Percentiles rank a stretch among this genome's conserved stretches.
These are phyloP conservation scores for Canavalia gladiata DNA, from an alignment of 306 rosid species.

Conservation along the genomic window DNA sequence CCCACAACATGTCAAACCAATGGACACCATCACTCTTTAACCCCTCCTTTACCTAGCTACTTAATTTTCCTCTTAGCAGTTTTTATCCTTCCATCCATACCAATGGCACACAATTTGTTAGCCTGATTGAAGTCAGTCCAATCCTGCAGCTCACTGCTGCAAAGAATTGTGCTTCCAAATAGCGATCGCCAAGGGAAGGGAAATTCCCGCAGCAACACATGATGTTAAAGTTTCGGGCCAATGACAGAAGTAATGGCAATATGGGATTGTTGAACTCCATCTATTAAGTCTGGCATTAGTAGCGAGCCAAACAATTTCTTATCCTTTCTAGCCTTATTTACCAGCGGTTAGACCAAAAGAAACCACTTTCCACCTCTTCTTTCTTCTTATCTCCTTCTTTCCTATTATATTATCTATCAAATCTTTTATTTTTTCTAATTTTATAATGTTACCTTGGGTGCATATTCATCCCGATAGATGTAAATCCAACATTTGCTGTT, in stretches of 20 bases:
- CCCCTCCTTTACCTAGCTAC: no score
- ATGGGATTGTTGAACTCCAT: background rate
- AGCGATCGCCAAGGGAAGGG: background rate
- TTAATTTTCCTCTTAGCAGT: background rate
- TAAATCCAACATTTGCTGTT: no score
- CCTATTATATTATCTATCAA: no score
- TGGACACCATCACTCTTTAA: no score
- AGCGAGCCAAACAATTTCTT: background rate
- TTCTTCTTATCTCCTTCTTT: no score
- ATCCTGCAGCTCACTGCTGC: background rate
- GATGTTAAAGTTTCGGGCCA: background rate
- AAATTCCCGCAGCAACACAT: background rate
- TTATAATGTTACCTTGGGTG: no score
- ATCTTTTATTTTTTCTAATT: no score
- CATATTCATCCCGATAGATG: no score
- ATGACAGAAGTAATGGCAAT: background rate
- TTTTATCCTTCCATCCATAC: background rate
- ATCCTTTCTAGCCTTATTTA: background rate
- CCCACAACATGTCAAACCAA: no score
- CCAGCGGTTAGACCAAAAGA: background rate
- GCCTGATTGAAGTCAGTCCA: background rate
- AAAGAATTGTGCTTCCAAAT: background rate
- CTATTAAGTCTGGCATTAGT: background rate
- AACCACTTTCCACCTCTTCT: background rate
- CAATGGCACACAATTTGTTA: background rate